phyloP scores from a whole-genome alignment of 305 asterid species.

The Fraxinus greggii region DNA sequence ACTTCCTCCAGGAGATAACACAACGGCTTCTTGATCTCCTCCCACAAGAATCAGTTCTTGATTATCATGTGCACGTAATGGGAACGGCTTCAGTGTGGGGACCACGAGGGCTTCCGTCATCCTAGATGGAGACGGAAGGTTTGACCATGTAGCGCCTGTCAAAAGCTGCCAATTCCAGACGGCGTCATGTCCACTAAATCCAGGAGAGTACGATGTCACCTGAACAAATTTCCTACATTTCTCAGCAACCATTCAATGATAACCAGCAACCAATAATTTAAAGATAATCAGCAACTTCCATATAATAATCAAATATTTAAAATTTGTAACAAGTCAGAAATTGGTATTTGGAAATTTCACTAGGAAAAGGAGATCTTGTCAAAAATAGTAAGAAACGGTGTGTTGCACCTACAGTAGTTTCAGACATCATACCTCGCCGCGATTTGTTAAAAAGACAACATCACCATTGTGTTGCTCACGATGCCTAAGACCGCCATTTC shows the following conservation, averaged over 20 bases:
- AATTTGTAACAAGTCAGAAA: not conserved
- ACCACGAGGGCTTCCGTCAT: constrained; percentile 62
- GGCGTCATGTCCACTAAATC: constrained; percentile 81
- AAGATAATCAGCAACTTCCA: not conserved
- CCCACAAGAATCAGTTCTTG: constrained; percentile 80
- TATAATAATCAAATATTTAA: not conserved
- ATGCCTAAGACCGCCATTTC: constrained; percentile 80
- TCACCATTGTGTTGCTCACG: constrained; percentile 93
- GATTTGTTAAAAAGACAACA: constrained; percentile 82
- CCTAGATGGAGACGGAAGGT: constrained; percentile 85
- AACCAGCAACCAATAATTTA: not conserved
- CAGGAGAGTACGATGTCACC: constrained; percentile 96
- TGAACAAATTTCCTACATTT: constrained; percentile 31
- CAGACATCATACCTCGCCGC: constrained; percentile 77
- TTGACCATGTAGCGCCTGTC: constrained; percentile 94
- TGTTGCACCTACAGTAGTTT: not conserved
- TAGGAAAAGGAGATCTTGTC: not conserved
- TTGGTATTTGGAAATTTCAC: not conserved
- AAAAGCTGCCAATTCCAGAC: constrained; percentile 89
- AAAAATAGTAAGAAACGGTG: not conserved
- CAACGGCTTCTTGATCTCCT: constrained; percentile 87
- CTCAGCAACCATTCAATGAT: not conserved
- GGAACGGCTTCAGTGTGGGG: constrained; percentile 84
- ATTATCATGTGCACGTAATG: constrained; percentile 67
- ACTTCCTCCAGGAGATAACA: constrained; percentile 87